phyloP scores from a whole-genome alignment of 345 rosid genomes.

The Eucalyptus tenuipes region DNA sequence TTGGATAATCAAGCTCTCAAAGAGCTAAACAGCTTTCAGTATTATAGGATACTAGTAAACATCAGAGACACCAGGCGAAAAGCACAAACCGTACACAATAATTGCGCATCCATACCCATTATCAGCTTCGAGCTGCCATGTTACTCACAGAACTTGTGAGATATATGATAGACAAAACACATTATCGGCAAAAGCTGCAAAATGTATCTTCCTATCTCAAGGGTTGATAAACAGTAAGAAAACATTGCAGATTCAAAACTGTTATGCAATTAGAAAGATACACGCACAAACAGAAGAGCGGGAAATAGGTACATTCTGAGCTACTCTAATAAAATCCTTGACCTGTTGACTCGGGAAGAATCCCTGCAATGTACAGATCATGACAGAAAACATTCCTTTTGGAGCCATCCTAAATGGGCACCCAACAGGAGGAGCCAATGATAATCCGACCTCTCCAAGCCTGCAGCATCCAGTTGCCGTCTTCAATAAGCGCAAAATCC shows the following conservation, averaged over 20 bases:
- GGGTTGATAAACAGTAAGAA: background rate
- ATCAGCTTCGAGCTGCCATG: background rate
- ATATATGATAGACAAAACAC: background rate
- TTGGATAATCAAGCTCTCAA: background rate
- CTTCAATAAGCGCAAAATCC: constrained; percentile 55
- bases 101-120: background rate
- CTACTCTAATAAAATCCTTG: background rate
- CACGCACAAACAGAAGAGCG: background rate
- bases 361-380: background rate
- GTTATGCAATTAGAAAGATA: background rate
- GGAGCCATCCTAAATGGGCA: constrained; percentile 9
- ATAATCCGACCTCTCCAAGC: constrained; percentile 88
- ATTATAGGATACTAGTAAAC: background rate
- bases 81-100: background rate
- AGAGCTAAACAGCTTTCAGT: background rate
- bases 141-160: background rate
- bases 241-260: background rate
- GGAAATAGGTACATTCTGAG: background rate
- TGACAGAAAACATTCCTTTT: background rate
- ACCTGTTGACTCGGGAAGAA: background rate
- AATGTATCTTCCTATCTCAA: background rate
- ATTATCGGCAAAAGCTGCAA: background rate
- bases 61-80: background rate
- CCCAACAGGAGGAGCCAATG: constrained; percentile 55
- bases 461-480: constrained; percentile 57